Percentiles rank a stretch among this genome's conserved stretches.
phyloP scores from a whole-genome alignment of 2,329 filamentous ascomycete genomes.

The Diaporthe sp. region DNA sequence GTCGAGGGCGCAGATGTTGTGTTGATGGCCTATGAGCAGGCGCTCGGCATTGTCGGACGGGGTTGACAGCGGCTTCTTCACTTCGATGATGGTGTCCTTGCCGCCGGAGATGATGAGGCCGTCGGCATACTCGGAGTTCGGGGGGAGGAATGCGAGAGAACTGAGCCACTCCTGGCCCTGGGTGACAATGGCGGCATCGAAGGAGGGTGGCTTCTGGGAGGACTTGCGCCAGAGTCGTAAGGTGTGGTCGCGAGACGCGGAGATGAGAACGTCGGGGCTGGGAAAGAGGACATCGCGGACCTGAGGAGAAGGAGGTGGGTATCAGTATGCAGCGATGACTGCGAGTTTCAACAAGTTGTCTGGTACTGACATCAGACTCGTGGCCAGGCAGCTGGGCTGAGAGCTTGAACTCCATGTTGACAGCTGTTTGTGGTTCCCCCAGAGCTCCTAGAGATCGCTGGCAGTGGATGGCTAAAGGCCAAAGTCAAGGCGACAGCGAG shows the following conservation, averaged over 20 bases:
- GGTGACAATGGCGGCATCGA: conserved; percentile 82
- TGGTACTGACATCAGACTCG: conserved; percentile 84
- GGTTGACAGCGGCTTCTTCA: conserved; percentile 77
- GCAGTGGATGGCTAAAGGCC: not conserved
- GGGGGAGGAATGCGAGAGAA: conserved; percentile 80
- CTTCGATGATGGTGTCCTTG: conserved; percentile 93
- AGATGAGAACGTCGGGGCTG: conserved; percentile 78
- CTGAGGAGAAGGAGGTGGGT: conserved; percentile 59
- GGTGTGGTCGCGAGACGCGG: conserved; percentile 91
- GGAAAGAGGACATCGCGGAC: conserved; percentile 90
- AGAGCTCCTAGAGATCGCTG: too few species aligned
- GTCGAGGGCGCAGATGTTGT: conserved; percentile 91
- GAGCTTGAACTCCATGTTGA: conserved; percentile 81
- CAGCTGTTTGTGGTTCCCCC: not conserved
- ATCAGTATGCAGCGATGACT: conserved; percentile 24
- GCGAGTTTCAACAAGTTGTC: not conserved
- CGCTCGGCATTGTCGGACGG: conserved; percentile 85
- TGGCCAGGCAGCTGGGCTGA: conserved; percentile 91
- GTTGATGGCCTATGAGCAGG: conserved; percentile 85
- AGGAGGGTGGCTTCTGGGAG: conserved; percentile 71
- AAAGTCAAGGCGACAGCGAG: not conserved
- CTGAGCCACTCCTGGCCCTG: conserved; percentile 92
- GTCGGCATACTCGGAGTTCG: conserved; percentile 77
- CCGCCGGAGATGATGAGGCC: conserved; percentile 90
- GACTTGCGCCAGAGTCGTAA: conserved; percentile 87